Base-by-base conservation (phyloP, 768 basidiomycete genomes). In the Pisolithus albus region DNA sequence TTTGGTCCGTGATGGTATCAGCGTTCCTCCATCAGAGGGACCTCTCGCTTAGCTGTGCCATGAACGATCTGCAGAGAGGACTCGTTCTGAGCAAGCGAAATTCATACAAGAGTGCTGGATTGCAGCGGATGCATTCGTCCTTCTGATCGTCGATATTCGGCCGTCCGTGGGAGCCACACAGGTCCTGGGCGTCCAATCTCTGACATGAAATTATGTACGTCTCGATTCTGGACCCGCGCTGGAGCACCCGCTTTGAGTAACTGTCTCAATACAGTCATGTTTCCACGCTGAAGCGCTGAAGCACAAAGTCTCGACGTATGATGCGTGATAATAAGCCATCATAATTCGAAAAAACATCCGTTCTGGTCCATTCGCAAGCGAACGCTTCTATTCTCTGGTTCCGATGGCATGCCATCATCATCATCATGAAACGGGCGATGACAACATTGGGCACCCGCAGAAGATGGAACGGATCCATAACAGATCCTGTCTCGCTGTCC, bases 1-100 rank as follows among this genome's bases (percentile, higher is more conserved):
- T 36, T 46, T 32, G 43, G 26, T 46, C 28, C 45, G 45, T 47
- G 46, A 47, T 47, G 32, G 46, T 34, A 47, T 47, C 30, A 47
- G 28, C 46, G 32, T 36, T n/a, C 46, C 23, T 32, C 46, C 46
- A 47, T 36, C 30, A 47, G n/a, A 24, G 10, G 18, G 32, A 47
- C 30, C 5, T 7, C 28, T 34, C 9, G 23, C 15, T 15, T 24
- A 19, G 15, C 10, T 21, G 40, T 41, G 40, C 21, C 40, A 5
- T 11, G 34, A 34, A 11, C 34, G 34, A 34, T 34, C 34, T 34
- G 30, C 30, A 10, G 30, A 11, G 8, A n/a, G 30, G 9, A 11
- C 30, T 34, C 11, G 13, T 34, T 34, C 34, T 4, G 34, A 15
- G 34, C 34, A 13, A 5, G 34, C 11, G 13, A 34, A 15, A 15